Percentiles rank a stretch among this genome's conserved stretches.
Evolutionary conservation across 2,329 filamentous ascomycete genomes (phyloP).

Genomic region (Coleophoma cylindrospora): DNA sequence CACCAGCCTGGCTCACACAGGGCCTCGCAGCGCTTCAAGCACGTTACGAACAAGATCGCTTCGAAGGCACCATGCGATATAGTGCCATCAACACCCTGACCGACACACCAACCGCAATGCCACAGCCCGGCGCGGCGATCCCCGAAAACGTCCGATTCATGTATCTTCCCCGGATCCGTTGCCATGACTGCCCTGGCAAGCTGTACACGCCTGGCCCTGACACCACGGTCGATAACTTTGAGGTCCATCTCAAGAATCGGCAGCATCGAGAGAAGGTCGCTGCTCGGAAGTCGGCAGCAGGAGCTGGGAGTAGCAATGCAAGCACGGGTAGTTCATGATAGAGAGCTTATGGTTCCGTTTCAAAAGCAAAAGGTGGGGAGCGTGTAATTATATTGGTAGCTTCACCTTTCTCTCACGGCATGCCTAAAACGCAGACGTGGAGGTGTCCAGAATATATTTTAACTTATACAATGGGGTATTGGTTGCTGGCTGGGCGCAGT

Average conservation of each 20-base stretch:
- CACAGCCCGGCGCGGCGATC: slow-evolving; percentile 40
- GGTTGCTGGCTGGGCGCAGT: too few species aligned
- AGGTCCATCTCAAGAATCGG: slow-evolving; percentile 85
- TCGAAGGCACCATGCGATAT: slow-evolving; percentile 90
- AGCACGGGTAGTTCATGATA: too few species aligned
- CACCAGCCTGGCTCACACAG: slow-evolving; percentile 77
- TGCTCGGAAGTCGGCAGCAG: slow-evolving; percentile 3
- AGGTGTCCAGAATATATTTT: too few species aligned
- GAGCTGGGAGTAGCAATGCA: not conserved
- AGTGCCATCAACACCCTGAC: slow-evolving; percentile 72
- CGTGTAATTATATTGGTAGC: too few species aligned
- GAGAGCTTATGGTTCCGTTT: too few species aligned
- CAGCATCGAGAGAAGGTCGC: slow-evolving; percentile 71
- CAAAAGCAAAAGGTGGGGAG: too few species aligned
- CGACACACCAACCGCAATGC: slow-evolving; percentile 54
- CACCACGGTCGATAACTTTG: slow-evolving; percentile 83
- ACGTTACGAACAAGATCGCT: slow-evolving; percentile 72
- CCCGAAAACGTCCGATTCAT: slow-evolving; percentile 68
- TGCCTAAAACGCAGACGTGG: too few species aligned
- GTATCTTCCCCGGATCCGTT: slow-evolving; percentile 85
- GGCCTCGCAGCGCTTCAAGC: slow-evolving; percentile 69
- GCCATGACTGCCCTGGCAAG: slow-evolving; percentile 88
- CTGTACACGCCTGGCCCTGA: slow-evolving; percentile 87
- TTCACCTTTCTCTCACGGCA: too few species aligned
- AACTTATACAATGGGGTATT: not conserved